Evolutionary conservation across 306 rosid species (phyloP).

Genomic region (Rosa persica): DNA sequence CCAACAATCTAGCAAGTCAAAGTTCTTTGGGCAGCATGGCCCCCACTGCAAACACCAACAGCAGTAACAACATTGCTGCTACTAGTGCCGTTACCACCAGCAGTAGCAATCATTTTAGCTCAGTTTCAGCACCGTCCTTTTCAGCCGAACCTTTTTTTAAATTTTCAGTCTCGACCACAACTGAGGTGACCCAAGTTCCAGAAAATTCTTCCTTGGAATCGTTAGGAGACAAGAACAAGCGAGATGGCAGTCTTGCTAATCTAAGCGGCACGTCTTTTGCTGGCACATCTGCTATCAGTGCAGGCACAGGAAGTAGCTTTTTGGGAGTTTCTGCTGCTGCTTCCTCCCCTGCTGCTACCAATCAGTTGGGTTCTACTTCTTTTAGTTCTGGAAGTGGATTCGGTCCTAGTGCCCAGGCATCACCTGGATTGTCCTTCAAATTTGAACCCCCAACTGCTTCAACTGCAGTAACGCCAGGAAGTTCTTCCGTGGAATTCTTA

Average conservation of each 20-base stretch:
- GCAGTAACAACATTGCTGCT: constrained; percentile 1
- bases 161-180: constrained; percentile 41
- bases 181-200: constrained; percentile 28
- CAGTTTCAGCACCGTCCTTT: constrained; percentile 33
- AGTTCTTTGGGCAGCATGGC: constrained; percentile 36
- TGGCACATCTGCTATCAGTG: constrained; percentile 39
- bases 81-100: constrained; percentile 26
- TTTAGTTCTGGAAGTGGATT: constrained; percentile 31
- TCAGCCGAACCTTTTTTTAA: constrained; percentile 30
- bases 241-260: constrained; percentile 44
- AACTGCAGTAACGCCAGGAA: constrained; percentile 31
- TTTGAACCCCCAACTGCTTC: constrained; percentile 16
- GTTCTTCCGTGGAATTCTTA: constrained; percentile 28
- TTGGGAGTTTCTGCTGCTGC: constrained; percentile 56
- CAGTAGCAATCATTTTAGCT: constrained; percentile 16
- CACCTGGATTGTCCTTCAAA: constrained; percentile 4
- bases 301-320: constrained; percentile 41
- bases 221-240: constrained; percentile 38
- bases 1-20: constrained; percentile 44
- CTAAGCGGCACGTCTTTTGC: constrained; percentile 36
- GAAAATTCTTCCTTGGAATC: constrained; percentile 36
- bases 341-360: constrained; percentile 38
- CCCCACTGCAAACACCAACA: constrained; percentile 15
- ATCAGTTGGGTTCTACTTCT: constrained; percentile 37
- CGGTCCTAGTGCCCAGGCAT: constrained; percentile 35